A percentile compares a stretch with the other conserved stretches of the same genome.
These are phyloP conservation scores for Isatis tinctoria DNA, from an alignment of 345 rosid species.

Conservation along the genomic window DNA sequence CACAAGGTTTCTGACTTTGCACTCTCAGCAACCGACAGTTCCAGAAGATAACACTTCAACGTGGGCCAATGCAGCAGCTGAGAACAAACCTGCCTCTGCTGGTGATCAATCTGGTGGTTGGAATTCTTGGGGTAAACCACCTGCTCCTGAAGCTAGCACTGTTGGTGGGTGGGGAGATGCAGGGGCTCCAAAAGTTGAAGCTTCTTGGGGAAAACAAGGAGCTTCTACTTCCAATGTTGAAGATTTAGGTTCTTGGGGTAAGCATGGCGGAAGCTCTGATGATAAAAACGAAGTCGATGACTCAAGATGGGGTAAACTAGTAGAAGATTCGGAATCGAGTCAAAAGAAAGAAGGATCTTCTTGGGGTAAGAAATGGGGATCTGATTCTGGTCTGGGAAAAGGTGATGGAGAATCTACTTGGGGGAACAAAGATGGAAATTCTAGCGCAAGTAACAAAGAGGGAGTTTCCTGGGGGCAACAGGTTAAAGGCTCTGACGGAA, in stretches of 20 bases:
- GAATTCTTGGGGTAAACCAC: constrained; percentile 53
- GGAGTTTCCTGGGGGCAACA: constrained; percentile 37
- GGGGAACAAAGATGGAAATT: constrained; percentile 27
- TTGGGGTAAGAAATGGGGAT: constrained; percentile 25
- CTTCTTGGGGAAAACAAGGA: constrained; percentile 41
- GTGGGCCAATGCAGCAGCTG: constrained; percentile 49
- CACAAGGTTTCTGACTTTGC: constrained; percentile 5
- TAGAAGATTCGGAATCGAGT: constrained; percentile 13
- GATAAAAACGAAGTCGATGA: constrained; percentile 11
- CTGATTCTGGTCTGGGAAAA: constrained; percentile 27
- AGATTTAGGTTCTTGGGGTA: constrained; percentile 36
- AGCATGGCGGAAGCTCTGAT: constrained; percentile 16
- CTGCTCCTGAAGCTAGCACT: constrained; percentile 35
- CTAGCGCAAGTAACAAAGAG: constrained; percentile 33
- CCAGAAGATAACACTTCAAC: constrained; percentile 16
- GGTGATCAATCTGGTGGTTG: constrained; percentile 40
- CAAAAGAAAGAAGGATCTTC: constrained; percentile 23
- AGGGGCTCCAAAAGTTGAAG: constrained; percentile 33
- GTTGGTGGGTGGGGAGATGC: constrained; percentile 50
- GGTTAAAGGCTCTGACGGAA: constrained; percentile 9
- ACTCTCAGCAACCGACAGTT: constrained; percentile 14
- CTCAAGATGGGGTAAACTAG: constrained; percentile 22
- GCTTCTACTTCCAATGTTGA: constrained; percentile 30
- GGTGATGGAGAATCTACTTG: constrained; percentile 29
- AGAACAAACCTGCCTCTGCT: constrained; percentile 31